These are phyloP conservation scores for Skeletonema potamos DNA, from an alignment of 108 stramenopile genomes.

Conservation along the genomic window DNA sequence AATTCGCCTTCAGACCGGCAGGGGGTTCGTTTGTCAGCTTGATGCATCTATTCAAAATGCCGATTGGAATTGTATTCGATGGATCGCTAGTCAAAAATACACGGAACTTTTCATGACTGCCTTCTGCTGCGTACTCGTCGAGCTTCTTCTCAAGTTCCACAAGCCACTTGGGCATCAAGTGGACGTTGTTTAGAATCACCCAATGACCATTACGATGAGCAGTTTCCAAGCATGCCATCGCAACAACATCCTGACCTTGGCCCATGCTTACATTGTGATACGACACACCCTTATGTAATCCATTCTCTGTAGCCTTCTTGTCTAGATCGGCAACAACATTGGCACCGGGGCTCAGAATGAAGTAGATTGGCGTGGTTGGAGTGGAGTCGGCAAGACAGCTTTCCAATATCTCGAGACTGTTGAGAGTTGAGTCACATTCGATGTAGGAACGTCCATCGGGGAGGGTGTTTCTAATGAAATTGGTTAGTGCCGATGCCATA, in stretches of 20 bases:
- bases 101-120: constrained; percentile 84
- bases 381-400: constrained; percentile 74
- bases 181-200: constrained; percentile 93
- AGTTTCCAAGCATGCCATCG: constrained; percentile 84
- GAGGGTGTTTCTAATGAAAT: constrained; percentile 71
- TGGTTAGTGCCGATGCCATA: constrained; percentile 72
- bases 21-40: constrained; percentile 94
- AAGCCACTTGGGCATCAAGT: constrained; percentile 91
- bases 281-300: constrained; percentile 75
- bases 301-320: constrained; percentile 76
- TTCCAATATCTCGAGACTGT: constrained; percentile 78
- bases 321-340: constrained; percentile 91
- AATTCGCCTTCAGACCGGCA: constrained; percentile 89
- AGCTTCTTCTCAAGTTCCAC: constrained; percentile 88
- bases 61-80: constrained; percentile 82
- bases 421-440: constrained; percentile 86
- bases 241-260: constrained; percentile 90
- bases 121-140: constrained; percentile 82
- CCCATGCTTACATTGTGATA: constrained; percentile 96
- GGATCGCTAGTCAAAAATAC: constrained; percentile 89
- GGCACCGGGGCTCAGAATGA: constrained; percentile 89
- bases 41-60: constrained; percentile 89
- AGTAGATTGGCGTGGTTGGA: constrained; percentile 88
- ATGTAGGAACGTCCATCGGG: constrained; percentile 80
- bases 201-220: constrained; percentile 91